Evolutionary conservation across 2,329 filamentous ascomycete species (phyloP), one percentile per base, ranked within the genome.

Genomic region (Alternaria postmessia): DNA sequence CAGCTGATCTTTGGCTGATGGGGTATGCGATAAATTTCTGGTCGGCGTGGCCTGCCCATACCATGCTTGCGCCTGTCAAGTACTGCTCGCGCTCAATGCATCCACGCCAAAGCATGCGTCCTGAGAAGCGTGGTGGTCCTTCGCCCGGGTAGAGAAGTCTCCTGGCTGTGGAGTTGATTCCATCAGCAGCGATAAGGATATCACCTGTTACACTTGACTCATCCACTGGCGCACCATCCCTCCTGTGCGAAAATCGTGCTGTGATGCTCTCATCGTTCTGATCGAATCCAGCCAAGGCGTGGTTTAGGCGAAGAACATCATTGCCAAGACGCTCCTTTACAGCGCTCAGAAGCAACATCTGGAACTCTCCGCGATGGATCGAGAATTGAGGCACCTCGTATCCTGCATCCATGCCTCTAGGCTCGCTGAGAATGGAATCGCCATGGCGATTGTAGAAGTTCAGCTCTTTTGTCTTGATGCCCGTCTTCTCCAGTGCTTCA

Each of bases 1-100:
- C 68, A 32, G 72, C 70, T 3, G 78, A 75, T 16, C 78, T 74
- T 20, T 76, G 71, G 11, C 77, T 78, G 41, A 83, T 82, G 1
- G 80, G 81, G 56, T 83, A 83, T 5, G 81, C 80, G 62, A 83
- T 82, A 71, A 82, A 82, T 44, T 82, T 82, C 57, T 82, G 81
- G 58, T 83, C 78, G 1, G 80, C 81, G 55, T 82, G 81, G 4
- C 81, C 81, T 11, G 79, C 79, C 81, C 81, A 82, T 4, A 82
- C 76, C 80, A 82, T 82, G 9, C 73, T 76, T 7, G 78, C 78
- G 20, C 79, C 79, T 0, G 80, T 82, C 11, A 83, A 69, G 59
- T 81, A 82, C 1, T 78, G 77, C 7, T 68, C 61, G 9, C 77
- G 75, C 61, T 81, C 78, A 6, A 80, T 68, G 63, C 80, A 82